Evolutionary conservation across 352 stramenopile species (phyloP).

Genomic region (Globisporangium polare): DNA sequence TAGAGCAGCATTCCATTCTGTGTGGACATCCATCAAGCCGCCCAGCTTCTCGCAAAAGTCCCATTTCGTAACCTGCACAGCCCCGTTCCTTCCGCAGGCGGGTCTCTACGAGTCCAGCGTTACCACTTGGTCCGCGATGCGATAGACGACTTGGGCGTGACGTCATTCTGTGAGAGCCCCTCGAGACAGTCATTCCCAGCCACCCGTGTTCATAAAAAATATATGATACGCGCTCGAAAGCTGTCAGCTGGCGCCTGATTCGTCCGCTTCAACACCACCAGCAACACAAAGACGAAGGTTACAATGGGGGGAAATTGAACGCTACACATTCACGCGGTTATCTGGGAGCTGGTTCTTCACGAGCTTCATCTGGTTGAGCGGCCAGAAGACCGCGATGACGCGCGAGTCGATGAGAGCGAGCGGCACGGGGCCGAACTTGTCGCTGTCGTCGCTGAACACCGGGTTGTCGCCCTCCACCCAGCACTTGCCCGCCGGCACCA

Average conservation of each 20-base stretch:
- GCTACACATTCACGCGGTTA: constrained; percentile 51
- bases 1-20: neutral
- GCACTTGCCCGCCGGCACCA: constrained; percentile 75
- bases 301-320: too few relatives aligned
- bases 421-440: constrained; percentile 69
- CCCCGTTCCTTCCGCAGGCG: too few relatives aligned
- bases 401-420: constrained; percentile 79
- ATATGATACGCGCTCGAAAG: too few relatives aligned
- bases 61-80: neutral
- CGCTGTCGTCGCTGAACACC: constrained; percentile 74
- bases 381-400: constrained; percentile 79
- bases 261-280: too few relatives aligned
- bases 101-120: too few relatives aligned
- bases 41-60: neutral
- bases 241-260: too few relatives aligned
- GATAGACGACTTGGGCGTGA: too few relatives aligned
- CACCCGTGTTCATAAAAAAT: too few relatives aligned
- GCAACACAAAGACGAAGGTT: too few relatives aligned
- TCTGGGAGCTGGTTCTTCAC: constrained; percentile 49
- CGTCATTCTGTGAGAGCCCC: too few relatives aligned
- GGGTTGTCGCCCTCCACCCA: constrained; percentile 84
- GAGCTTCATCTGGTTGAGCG: constrained; percentile 57
- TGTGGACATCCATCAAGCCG: neutral
- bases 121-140: too few relatives aligned
- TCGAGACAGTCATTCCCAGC: too few relatives aligned